phyloP scores from a whole-genome alignment of 2,329 filamentous ascomycete species.

The Aureobasidium sp. region DNA sequence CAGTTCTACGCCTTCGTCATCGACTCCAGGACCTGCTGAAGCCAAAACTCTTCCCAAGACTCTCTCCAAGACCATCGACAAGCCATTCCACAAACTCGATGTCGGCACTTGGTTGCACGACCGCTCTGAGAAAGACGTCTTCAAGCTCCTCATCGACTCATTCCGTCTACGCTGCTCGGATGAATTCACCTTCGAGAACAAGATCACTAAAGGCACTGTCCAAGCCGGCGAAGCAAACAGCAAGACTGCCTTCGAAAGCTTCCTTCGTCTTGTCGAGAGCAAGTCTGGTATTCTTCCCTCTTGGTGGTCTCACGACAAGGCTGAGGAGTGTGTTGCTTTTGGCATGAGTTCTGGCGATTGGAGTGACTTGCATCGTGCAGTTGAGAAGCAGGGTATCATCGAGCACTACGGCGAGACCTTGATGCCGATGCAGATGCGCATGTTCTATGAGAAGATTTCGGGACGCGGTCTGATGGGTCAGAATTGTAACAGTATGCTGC shows the following conservation, averaged over 20 bases:
- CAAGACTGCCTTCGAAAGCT: not conserved
- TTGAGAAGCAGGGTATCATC: too few relatives aligned
- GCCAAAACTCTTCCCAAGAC: too few relatives aligned
- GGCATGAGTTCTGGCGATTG: not conserved
- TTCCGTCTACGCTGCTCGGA: conserved; percentile 21
- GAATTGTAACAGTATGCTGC: too few relatives aligned
- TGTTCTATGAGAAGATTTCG: too few relatives aligned
- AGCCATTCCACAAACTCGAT: conserved; percentile 15
- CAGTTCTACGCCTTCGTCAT: too few relatives aligned
- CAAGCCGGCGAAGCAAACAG: not conserved
- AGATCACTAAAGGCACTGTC: not conserved
- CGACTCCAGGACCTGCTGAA: too few relatives aligned
- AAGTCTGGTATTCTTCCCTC: not conserved
- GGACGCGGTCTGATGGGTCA: too few relatives aligned
- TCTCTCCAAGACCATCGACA: not conserved
- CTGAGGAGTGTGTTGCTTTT: not conserved
- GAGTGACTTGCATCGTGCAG: too few relatives aligned
- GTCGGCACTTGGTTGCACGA: conserved; percentile 21
- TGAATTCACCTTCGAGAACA: not conserved
- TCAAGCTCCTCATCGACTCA: conserved; percentile 22
- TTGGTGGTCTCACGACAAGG: not conserved
- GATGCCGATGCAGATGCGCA: too few relatives aligned
- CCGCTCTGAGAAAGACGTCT: conserved; percentile 19
- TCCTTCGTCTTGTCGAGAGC: not conserved
- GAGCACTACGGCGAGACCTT: too few relatives aligned